Evolutionary conservation across 805 yeast genomes (phyloP).

Genomic region (Monosporozyma servazzii): DNA sequence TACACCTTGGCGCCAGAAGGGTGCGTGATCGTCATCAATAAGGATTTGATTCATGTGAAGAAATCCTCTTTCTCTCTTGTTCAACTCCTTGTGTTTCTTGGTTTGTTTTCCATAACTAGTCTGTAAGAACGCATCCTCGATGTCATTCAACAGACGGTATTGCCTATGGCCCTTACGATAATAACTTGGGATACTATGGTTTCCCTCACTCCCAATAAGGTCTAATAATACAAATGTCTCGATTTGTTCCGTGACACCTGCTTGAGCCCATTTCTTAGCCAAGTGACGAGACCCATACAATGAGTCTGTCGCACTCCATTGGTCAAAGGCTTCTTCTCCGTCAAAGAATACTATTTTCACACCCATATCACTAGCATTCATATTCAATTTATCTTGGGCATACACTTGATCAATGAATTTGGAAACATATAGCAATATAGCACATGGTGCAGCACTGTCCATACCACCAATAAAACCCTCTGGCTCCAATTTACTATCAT

Average conservation of each 20-base stretch:
- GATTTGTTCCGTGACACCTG: constrained; percentile 28
- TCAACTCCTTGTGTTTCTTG: constrained; percentile 2
- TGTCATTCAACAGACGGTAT: constrained; percentile 30
- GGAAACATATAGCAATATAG: constrained; percentile 40
- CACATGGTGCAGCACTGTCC: constrained; percentile 53
- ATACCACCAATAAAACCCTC: constrained; percentile 52
- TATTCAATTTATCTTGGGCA: neutral
- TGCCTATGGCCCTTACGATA: constrained; percentile 33
- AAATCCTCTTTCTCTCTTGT: constrained; percentile 11
- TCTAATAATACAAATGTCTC: constrained; percentile 42
- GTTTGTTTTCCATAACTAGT: neutral
- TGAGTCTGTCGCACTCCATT: constrained; percentile 46
- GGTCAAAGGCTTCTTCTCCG: constrained; percentile 51
- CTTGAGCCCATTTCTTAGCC: constrained; percentile 32
- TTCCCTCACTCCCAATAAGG: constrained; percentile 35
- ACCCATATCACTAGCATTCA: constrained; percentile 20
- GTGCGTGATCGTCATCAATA: constrained; percentile 46
- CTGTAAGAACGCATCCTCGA: constrained; percentile 25
- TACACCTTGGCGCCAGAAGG: constrained; percentile 39
- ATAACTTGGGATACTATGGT: constrained; percentile 29
- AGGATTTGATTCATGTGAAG: constrained; percentile 6
- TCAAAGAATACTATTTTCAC: constrained; percentile 46
- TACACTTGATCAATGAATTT: constrained; percentile 19
- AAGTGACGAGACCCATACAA: constrained; percentile 47
- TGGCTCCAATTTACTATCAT: constrained; percentile 40